These are phyloP conservation scores for Aspergillus olivimuriae DNA, from an alignment of 495 filamentous ascomycete genomes.

Conservation along the genomic window DNA sequence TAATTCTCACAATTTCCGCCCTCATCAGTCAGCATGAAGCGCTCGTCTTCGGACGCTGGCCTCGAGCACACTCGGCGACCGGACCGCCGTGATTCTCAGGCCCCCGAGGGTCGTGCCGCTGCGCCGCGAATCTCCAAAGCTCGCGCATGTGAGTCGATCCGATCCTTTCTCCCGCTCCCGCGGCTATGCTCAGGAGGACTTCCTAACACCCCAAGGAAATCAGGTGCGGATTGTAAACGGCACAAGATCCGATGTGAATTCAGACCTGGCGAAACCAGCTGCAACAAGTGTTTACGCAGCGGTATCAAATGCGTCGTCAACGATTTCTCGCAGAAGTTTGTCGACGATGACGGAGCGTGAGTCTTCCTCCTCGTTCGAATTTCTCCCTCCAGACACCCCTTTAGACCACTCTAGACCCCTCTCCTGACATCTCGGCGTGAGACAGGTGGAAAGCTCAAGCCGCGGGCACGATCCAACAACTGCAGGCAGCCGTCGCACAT, in stretches of 20 bases:
- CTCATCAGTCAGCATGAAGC: slow-evolving; percentile 32
- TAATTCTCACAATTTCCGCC: too few relatives aligned
- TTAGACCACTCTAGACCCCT: too few relatives aligned
- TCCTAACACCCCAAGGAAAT: slow-evolving; percentile 4
- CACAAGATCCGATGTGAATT: slow-evolving; percentile 46
- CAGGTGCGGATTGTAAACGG: slow-evolving; percentile 43
- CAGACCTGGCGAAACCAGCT: slow-evolving; percentile 34
- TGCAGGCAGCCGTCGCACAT: slow-evolving; percentile 39
- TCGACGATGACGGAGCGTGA: slow-evolving; percentile 41
- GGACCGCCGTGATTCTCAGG: slow-evolving; percentile 15
- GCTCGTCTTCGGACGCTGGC: slow-evolving; percentile 36
- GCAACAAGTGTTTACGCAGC: slow-evolving; percentile 40
- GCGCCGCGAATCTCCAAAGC: slow-evolving; percentile 41
- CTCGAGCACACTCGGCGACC: slow-evolving; percentile 27
- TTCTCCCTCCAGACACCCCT: too few relatives aligned
- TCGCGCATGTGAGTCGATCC: slow-evolving; percentile 34
- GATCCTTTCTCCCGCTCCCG: background rate
- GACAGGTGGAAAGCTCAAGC: slow-evolving; percentile 43
- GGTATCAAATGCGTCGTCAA: slow-evolving; percentile 44
- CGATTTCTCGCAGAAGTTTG: slow-evolving; percentile 45
- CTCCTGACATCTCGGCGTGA: background rate
- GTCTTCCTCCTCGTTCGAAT: slow-evolving; percentile 17
- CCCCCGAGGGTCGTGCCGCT: slow-evolving; percentile 16
- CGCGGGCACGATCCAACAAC: slow-evolving; percentile 32
- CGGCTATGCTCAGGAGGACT: background rate